Percentiles rank a stretch among this genome's conserved stretches.
Evolutionary conservation across 257 asterid species (phyloP).

Genomic region (Solanum pinnatisectum): DNA sequence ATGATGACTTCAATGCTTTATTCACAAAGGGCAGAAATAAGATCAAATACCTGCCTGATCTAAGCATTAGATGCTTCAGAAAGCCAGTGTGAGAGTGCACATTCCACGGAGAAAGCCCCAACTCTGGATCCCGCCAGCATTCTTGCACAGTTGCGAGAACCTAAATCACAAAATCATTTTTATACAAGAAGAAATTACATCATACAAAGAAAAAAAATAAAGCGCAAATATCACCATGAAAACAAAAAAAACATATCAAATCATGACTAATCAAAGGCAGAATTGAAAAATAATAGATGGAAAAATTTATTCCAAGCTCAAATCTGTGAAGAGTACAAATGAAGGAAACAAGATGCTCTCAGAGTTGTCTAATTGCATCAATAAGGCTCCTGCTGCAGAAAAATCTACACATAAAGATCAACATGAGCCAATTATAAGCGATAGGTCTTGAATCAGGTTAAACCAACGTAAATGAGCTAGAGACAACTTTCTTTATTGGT

Average conservation of each 20-base stretch:
- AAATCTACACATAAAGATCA: background rate
- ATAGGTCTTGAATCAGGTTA: background rate
- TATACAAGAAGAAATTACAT: background rate
- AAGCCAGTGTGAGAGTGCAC: conserved; percentile 83
- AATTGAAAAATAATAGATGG: background rate
- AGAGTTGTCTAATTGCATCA: background rate
- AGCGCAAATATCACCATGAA: background rate
- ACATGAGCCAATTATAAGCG: background rate
- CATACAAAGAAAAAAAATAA: conserved; percentile 7
- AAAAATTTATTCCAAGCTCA: background rate
- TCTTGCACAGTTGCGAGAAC: conserved; percentile 92
- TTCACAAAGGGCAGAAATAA: background rate
- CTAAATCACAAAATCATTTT: conserved; percentile 40
- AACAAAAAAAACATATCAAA: background rate
- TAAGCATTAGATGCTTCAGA: conserved; percentile 88
- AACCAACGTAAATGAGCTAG: background rate
- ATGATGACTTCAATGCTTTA: background rate
- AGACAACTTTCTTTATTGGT: background rate
- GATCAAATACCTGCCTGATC: conserved; percentile 74
- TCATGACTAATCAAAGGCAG: background rate
- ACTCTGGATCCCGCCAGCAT: conserved; percentile 70
- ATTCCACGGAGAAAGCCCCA: conserved; percentile 65
- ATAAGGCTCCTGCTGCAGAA: background rate
- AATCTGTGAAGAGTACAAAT: background rate
- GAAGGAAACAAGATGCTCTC: background rate